Percentiles rank a stretch among this genome's conserved stretches.
Conservation (phyloP, 2,329 filamentous ascomycete species). For the Pyricularia grisea region DNA sequence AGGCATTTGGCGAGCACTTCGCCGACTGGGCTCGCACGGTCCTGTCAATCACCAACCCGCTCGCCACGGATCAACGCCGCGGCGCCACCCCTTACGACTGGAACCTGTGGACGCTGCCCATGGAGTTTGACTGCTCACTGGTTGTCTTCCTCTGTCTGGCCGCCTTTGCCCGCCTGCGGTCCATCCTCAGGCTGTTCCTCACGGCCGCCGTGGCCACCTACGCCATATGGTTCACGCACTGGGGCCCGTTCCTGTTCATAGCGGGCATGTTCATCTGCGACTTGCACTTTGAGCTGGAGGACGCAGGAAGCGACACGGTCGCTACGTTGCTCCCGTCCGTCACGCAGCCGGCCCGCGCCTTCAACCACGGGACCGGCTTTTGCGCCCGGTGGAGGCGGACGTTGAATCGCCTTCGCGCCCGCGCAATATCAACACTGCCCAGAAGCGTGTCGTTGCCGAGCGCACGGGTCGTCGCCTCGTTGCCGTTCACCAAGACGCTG, state of each 20-base stretch:
- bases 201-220: slow-evolving; percentile 5
- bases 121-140: slow-evolving; percentile 26
- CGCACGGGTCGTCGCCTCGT: neutral
- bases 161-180: slow-evolving; percentile 16
- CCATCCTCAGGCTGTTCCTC: slow-evolving; percentile 9
- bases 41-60: slow-evolving; percentile 6
- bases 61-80: slow-evolving; percentile 39
- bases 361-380: neutral
- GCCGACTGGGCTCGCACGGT: slow-evolving; percentile 6
- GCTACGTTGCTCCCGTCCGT: neutral
- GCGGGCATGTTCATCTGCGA: slow-evolving; percentile 22
- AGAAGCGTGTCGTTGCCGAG: neutral
- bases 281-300: slow-evolving; percentile 14
- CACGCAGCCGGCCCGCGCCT: slow-evolving; percentile 7
- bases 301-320: neutral
- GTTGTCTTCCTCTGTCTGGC: slow-evolving; percentile 22
- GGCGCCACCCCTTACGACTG: slow-evolving; percentile 18
- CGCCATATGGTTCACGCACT: slow-evolving; percentile 15
- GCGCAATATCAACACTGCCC: neutral
- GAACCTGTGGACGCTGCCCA: slow-evolving; percentile 26
- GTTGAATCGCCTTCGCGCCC: neutral
- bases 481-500: neutral
- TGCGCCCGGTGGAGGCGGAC: neutral
- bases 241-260: slow-evolving; percentile 19
- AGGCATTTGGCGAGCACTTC: slow-evolving; percentile 5